Percentiles rank a stretch among this genome's conserved stretches.
Evolutionary conservation across 169 alveolate genomes (phyloP).

Genomic region (Plasmodium yoelii): DNA sequence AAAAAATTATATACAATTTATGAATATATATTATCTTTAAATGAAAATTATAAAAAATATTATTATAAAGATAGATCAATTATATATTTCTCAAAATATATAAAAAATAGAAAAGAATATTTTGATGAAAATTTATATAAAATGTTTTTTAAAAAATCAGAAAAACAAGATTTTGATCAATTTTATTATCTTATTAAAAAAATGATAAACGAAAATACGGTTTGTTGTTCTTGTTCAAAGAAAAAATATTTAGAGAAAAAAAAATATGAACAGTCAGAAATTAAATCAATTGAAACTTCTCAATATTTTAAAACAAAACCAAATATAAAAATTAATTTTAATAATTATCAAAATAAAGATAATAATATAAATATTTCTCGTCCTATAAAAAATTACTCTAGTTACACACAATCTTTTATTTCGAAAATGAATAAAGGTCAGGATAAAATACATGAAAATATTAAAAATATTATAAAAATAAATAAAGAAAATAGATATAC

Average conservation of each 20-base stretch:
- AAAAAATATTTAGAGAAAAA: neutral
- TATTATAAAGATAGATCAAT: slow-evolving; percentile 45
- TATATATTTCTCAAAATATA: slow-evolving; percentile 47
- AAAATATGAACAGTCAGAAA: neutral
- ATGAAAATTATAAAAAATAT: slow-evolving; percentile 22
- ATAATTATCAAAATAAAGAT: neutral
- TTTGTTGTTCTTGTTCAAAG: slow-evolving; percentile 59
- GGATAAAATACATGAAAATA: too few relatives aligned
- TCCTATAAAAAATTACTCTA: too few relatives aligned
- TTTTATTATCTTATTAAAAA: slow-evolving; percentile 20
- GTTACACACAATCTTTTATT: too few relatives aligned
- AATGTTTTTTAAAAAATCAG: slow-evolving; percentile 53
- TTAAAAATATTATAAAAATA: too few relatives aligned
- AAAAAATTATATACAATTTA: slow-evolving; percentile 26
- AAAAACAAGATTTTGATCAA: slow-evolving; percentile 39
- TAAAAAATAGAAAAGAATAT: slow-evolving; percentile 55
- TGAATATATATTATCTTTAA: slow-evolving; percentile 23
- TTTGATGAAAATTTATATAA: slow-evolving; percentile 70
- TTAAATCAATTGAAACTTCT: neutral
- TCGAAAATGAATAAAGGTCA: too few relatives aligned
- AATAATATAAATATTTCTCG: neutral
- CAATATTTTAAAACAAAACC: too few relatives aligned
- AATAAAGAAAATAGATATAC: too few relatives aligned
- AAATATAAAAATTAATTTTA: too few relatives aligned
- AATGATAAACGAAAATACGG: slow-evolving; percentile 42